Percentiles rank a stretch among this genome's conserved stretches.
These are phyloP conservation scores for Garcia nutans DNA, from an alignment of 345 rosid species.

Conservation along the genomic window DNA sequence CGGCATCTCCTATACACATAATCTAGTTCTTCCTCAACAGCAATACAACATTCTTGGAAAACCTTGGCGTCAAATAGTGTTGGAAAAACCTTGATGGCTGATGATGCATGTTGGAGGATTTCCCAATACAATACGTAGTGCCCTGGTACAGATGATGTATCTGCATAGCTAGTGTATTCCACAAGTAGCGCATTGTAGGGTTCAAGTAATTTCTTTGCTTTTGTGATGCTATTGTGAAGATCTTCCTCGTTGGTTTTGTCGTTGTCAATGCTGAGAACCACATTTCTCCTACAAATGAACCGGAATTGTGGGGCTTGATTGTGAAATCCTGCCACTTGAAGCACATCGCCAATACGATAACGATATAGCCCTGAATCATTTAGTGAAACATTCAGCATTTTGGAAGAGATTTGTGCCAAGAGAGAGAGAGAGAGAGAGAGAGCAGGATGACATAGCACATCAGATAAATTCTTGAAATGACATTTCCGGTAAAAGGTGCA, in stretches of 20 bases:
- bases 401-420: too few relatives aligned
- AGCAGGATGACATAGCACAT: background rate
- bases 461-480: background rate
- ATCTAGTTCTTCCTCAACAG: conserved; percentile 57
- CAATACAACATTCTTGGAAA: conserved; percentile 55
- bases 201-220: conserved; percentile 50
- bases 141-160: conserved; percentile 56
- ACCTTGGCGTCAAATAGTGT: conserved; percentile 28
- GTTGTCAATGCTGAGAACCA: conserved; percentile 59
- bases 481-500: background rate
- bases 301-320: conserved; percentile 62
- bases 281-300: conserved; percentile 65
- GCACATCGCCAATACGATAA: conserved; percentile 64
- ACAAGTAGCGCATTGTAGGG: conserved; percentile 46
- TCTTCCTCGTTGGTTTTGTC: conserved; percentile 72
- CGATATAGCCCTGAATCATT: conserved; percentile 46
- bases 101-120: conserved; percentile 22
- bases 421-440: too few relatives aligned
- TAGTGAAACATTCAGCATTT: background rate
- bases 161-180: conserved; percentile 64
- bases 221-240: conserved; percentile 52
- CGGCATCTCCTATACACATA: conserved; percentile 62
- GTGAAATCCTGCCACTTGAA: conserved; percentile 59
- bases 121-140: conserved; percentile 70
- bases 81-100: conserved; percentile 2